phyloP scores from a whole-genome alignment of 2,329 filamentous ascomycete species.

The Plenodomus biglobosus region DNA sequence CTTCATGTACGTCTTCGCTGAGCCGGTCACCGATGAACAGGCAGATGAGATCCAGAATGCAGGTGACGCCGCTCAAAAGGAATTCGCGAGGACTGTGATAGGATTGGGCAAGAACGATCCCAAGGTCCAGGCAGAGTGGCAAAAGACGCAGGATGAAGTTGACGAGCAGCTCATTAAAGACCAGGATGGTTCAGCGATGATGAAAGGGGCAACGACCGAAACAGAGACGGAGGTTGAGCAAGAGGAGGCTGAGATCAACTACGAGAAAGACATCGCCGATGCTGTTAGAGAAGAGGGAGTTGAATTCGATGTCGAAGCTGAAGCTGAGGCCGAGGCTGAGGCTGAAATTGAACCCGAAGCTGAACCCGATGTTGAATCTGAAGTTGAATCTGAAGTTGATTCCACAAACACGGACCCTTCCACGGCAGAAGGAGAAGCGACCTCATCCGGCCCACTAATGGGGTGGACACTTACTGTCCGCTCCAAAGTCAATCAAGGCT shows the following conservation, averaged over 20 bases:
- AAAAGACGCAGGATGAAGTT: conserved; percentile 35
- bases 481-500: conserved; percentile 69
- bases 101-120: conserved; percentile 40
- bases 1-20: conserved; percentile 86
- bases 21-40: conserved; percentile 74
- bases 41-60: conserved; percentile 73
- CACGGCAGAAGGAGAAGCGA: not conserved
- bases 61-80: conserved; percentile 65
- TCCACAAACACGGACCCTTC: not conserved
- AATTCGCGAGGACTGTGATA: conserved; percentile 66
- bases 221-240: not conserved
- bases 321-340: too few species aligned
- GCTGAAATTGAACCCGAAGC: too few species aligned
- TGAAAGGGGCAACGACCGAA: conserved; percentile 22
- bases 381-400: not conserved
- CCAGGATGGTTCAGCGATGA: conserved; percentile 4
- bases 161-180: conserved; percentile 38
- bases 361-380: too few species aligned
- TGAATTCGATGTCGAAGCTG: too few species aligned
- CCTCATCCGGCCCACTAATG: conserved; percentile 50
- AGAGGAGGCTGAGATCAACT: not conserved
- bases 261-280: not conserved
- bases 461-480: conserved; percentile 72
- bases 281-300: too few species aligned
- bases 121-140: conserved; percentile 35